These are phyloP conservation scores for Diplocarpon mali DNA, from an alignment of 2,329 filamentous ascomycete species.

Conservation along the genomic window DNA sequence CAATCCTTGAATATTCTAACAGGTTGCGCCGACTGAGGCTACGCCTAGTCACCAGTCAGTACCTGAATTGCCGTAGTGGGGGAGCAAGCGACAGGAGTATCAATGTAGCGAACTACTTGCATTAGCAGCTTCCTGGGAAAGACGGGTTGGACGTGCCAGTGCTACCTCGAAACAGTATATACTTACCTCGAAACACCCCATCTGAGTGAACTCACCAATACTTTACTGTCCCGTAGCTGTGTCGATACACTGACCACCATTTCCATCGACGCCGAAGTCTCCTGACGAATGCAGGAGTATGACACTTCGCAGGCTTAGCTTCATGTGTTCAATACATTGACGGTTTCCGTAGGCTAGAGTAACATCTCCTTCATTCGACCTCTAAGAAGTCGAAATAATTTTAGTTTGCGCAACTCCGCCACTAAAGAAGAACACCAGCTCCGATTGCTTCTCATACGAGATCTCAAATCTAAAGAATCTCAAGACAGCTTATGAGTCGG, in stretches of 20 bases:
- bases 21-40: slow-evolving; percentile 51
- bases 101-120: neutral
- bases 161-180: neutral
- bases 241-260: slow-evolving; percentile 24
- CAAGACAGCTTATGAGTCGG: no score
- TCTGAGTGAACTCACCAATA: neutral
- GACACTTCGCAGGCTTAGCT: slow-evolving; percentile 11
- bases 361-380: slow-evolving; percentile 29
- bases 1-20: no score
- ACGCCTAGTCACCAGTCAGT: slow-evolving; percentile 30
- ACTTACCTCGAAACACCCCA: neutral
- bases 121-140: slow-evolving; percentile 58
- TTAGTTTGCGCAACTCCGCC: slow-evolving; percentile 32
- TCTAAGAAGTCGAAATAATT: slow-evolving; percentile 44
- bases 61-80: neutral
- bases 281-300: slow-evolving; percentile 13
- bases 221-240: slow-evolving; percentile 22
- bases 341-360: slow-evolving; percentile 8
- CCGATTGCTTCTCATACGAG: no score
- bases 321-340: slow-evolving; percentile 14
- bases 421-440: slow-evolving; percentile 14
- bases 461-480: no score
- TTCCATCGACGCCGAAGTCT: slow-evolving; percentile 25
- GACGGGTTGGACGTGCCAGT: slow-evolving; percentile 31
- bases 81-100: neutral